phyloP scores from a whole-genome alignment of 2,329 filamentous ascomycete species.

The Cladophialophora chaetospira region DNA sequence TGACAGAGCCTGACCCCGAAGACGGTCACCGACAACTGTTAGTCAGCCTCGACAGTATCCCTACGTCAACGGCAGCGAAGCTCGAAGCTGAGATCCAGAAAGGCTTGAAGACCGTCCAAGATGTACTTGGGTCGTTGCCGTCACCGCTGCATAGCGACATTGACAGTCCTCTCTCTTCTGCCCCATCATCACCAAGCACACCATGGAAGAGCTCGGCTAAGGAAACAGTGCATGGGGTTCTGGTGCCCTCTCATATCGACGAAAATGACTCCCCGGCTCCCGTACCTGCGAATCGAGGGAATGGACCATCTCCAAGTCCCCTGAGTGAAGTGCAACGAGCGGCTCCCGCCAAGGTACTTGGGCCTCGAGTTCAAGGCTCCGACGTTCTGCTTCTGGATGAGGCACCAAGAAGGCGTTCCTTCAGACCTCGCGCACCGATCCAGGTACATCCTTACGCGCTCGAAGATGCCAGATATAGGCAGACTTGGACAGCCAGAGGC shows the following conservation, averaged over 20 bases:
- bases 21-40: not conserved
- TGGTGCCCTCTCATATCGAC: no score
- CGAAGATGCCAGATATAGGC: conserved; percentile 49
- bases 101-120: conserved; percentile 19
- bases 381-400: not conserved
- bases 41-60: no score
- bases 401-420: conserved; percentile 13
- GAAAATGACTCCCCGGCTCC: no score
- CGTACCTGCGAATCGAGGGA: no score
- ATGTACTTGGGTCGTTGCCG: conserved; percentile 14
- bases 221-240: not conserved
- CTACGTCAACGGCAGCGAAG: conserved; percentile 12
- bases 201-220: not conserved
- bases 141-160: conserved; percentile 11
- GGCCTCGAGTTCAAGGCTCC: not conserved
- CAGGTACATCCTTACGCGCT: conserved; percentile 52
- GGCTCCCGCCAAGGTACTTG: not conserved
- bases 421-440: conserved; percentile 51
- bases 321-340: no score
- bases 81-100: conserved; percentile 23
- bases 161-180: conserved; percentile 30
- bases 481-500: conserved; percentile 44
- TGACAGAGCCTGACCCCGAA: no score
- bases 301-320: no score
- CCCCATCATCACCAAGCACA: conserved; percentile 15